Percentiles rank a stretch among this genome's conserved stretches.
phyloP scores from a whole-genome alignment of 2,329 filamentous ascomycete species.

The Botrytis deweyae region DNA sequence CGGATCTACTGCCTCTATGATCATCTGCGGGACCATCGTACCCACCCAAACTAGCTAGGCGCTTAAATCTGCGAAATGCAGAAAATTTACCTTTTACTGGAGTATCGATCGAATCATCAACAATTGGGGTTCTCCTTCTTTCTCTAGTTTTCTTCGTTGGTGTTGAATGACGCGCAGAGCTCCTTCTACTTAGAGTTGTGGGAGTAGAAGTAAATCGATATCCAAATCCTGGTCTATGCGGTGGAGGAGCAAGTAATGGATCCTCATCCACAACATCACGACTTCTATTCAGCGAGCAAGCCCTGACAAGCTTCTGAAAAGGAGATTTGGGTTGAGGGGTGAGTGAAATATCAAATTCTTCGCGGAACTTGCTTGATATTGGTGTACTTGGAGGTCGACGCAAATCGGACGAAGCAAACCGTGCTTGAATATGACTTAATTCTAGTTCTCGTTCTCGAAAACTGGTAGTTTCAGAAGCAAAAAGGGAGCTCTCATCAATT shows the following conservation, averaged over 20 bases:
- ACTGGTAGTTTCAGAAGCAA: conserved; percentile 35
- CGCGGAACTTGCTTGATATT: conserved; percentile 36
- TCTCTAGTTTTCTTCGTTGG: not conserved
- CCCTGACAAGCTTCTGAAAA: conserved; percentile 20
- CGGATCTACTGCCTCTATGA: too few species aligned
- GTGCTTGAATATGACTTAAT: conserved; percentile 29
- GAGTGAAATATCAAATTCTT: conserved; percentile 34
- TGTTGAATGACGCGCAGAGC: not conserved
- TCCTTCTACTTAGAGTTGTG: not conserved
- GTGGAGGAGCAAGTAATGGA: conserved; percentile 7
- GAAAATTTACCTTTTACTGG: conserved; percentile 17
- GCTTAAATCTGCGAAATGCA: conserved; percentile 15
- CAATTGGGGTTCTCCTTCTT: not conserved
- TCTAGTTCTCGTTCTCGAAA: conserved; percentile 35
- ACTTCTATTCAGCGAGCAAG: conserved; percentile 13
- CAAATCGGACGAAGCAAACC: conserved; percentile 31
- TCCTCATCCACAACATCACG: conserved; percentile 7
- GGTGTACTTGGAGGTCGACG: conserved; percentile 30
- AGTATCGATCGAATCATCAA: conserved; percentile 9
- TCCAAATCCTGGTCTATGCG: conserved; percentile 22
- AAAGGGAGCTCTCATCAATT: conserved; percentile 32
- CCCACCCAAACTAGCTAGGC: conserved; percentile 16
- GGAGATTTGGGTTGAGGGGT: conserved; percentile 12
- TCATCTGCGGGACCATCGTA: conserved; percentile 19
- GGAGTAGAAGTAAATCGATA: conserved; percentile 24